Conservation (phyloP, 225 moss, liverwort and hornwort genomes). For the Pseudoscleropodium purum region DNA sequence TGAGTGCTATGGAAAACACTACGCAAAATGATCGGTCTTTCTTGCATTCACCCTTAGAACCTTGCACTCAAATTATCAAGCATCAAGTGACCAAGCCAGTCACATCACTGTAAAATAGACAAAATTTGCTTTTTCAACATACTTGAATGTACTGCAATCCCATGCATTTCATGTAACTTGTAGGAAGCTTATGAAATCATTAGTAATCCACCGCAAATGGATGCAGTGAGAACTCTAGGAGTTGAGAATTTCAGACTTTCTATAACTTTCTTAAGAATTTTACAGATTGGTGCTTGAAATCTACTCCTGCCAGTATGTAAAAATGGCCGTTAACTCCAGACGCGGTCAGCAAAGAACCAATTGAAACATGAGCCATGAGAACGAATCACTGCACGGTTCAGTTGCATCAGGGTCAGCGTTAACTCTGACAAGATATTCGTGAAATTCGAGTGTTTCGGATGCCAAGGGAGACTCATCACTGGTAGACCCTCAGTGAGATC, state of each 20-base stretch:
- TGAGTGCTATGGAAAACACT: too few relatives aligned
- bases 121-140: not conserved
- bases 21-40: too few relatives aligned
- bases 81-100: accelerated
- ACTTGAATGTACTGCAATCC: not conserved
- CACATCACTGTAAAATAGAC: too few relatives aligned
- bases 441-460: not conserved
- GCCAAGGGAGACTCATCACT: not conserved
- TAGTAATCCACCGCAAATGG: not conserved
- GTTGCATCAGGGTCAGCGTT: not conserved
- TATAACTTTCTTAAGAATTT: too few relatives aligned
- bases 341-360: not conserved
- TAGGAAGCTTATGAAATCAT: not conserved
- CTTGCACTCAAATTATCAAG: not conserved
- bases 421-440: not conserved
- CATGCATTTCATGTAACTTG: not conserved
- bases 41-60: not conserved
- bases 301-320: too few relatives aligned
- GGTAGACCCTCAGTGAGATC: not conserved
- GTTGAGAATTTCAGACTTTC: too few relatives aligned
- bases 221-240: too few relatives aligned
- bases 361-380: not conserved
- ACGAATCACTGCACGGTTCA: not conserved
- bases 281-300: too few relatives aligned
- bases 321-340: not conserved